Conservation (phyloP, 2,329 filamentous ascomycete species). For the Didymella pomorum region DNA sequence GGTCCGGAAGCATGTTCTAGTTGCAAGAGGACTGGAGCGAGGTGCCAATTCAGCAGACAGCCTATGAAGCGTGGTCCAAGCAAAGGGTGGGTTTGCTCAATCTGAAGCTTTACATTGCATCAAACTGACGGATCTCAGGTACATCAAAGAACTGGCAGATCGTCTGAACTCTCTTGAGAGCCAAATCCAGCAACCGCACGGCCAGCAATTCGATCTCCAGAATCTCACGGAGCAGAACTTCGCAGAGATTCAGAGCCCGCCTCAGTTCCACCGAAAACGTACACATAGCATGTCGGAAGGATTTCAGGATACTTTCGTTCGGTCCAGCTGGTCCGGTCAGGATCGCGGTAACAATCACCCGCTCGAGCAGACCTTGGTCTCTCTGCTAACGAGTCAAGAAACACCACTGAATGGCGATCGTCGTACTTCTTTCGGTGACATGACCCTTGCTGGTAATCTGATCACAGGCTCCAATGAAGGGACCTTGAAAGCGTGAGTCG, state of each 20-base stretch:
- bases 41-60: slow-evolving; percentile 53
- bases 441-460: slow-evolving; percentile 44
- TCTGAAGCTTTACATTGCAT: neutral
- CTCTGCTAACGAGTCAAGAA: slow-evolving; percentile 41
- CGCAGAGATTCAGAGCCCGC: slow-evolving; percentile 39
- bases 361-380: slow-evolving; percentile 28
- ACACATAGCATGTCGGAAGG: slow-evolving; percentile 52
- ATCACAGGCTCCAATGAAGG: slow-evolving; percentile 48
- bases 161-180: slow-evolving; percentile 50
- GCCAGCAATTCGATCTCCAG: slow-evolving; percentile 43
- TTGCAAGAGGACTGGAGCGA: slow-evolving; percentile 51
- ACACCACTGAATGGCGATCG: slow-evolving; percentile 43
- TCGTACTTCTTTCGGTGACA: slow-evolving; percentile 48
- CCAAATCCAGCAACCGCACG: slow-evolving; percentile 47
- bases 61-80: slow-evolving; percentile 54
- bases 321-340: slow-evolving; percentile 45
- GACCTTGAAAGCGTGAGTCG: slow-evolving; percentile 45
- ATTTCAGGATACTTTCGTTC: slow-evolving; percentile 43
- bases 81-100: slow-evolving; percentile 45
- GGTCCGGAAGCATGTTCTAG: slow-evolving; percentile 52
- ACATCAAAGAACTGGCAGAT: slow-evolving; percentile 53
- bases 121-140: slow-evolving; percentile 37
- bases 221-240: slow-evolving; percentile 42
- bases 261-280: slow-evolving; percentile 47
- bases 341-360: slow-evolving; percentile 45